Conservation (phyloP, 371 early-diverging fungal species). For the Coemansia linderi region DNA sequence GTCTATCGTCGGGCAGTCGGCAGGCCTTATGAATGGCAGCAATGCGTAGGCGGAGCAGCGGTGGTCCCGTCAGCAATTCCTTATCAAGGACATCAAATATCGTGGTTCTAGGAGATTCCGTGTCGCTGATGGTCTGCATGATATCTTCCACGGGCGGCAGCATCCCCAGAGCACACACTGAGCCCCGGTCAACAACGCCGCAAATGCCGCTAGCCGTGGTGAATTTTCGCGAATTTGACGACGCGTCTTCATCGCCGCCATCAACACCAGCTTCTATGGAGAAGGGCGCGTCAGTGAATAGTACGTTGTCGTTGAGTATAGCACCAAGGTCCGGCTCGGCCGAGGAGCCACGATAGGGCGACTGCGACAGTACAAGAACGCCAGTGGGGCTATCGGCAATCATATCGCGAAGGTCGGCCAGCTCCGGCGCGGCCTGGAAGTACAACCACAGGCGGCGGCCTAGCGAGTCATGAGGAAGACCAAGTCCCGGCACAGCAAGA, state of each 20-base stretch:
- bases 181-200: constrained; percentile 28
- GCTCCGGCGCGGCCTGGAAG: constrained; percentile 28
- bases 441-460: constrained; percentile 41
- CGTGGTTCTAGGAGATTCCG: constrained; percentile 41
- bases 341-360: constrained; percentile 3
- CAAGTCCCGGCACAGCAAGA: background rate
- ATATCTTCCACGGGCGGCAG: constrained; percentile 49
- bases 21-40: background rate
- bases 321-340: constrained; percentile 20
- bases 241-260: background rate
- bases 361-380: constrained; percentile 27
- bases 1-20: constrained; percentile 23
- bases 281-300: constrained; percentile 25
- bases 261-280: background rate
- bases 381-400: constrained; percentile 29
- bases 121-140: constrained; percentile 25
- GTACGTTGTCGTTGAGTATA: constrained; percentile 38
- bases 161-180: constrained; percentile 39
- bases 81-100: constrained; percentile 40
- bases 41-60: constrained; percentile 28
- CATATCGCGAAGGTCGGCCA: constrained; percentile 42
- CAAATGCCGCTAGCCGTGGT: constrained; percentile 44
- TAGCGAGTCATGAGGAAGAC: constrained; percentile 30
- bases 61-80: constrained; percentile 7
- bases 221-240: constrained; percentile 19